Percentiles rank a stretch among this genome's conserved stretches.
phyloP scores from a whole-genome alignment of 2,329 filamentous ascomycete genomes.

The Penicillium aurantiogriseum region DNA sequence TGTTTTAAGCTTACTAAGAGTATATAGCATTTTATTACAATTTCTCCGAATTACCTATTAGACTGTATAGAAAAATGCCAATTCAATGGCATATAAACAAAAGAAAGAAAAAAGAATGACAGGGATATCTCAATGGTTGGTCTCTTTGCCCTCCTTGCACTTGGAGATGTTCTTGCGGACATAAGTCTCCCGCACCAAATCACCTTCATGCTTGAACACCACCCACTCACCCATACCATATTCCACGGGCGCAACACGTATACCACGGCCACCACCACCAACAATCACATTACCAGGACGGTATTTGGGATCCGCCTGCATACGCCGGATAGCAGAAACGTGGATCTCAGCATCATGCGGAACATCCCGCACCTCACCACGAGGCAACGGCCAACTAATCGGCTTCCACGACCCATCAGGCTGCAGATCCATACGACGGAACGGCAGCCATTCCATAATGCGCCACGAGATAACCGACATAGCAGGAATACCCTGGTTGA shows the following conservation, averaged over 20 bases:
- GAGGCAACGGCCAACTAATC: constrained; percentile 75
- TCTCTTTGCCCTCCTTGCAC: constrained; percentile 28
- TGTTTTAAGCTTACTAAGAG: no score
- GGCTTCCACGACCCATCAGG: constrained; percentile 73
- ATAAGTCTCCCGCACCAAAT: constrained; percentile 69
- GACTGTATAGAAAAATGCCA: not conserved
- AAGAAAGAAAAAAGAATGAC: not conserved
- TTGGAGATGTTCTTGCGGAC: constrained; percentile 45
- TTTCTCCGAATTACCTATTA: constrained; percentile 1
- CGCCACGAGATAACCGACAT: constrained; percentile 67
- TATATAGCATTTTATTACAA: not conserved
- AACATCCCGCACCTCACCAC: constrained; percentile 75
- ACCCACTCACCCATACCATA: constrained; percentile 72
- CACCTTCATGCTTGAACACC: constrained; percentile 62
- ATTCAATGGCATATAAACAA: not conserved
- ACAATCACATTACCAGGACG: constrained; percentile 77
- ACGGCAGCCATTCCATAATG: constrained; percentile 78
- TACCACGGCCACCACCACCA: constrained; percentile 72
- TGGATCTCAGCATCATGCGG: constrained; percentile 69
- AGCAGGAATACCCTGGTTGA: constrained; percentile 57
- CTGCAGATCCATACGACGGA: constrained; percentile 75
- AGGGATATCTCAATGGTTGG: not conserved
- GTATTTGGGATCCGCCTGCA: constrained; percentile 63
- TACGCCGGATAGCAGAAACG: constrained; percentile 69
- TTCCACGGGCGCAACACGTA: constrained; percentile 58